Conservation (phyloP, 2,329 filamentous ascomycete species). For the Xylariaceae sp. region DNA sequence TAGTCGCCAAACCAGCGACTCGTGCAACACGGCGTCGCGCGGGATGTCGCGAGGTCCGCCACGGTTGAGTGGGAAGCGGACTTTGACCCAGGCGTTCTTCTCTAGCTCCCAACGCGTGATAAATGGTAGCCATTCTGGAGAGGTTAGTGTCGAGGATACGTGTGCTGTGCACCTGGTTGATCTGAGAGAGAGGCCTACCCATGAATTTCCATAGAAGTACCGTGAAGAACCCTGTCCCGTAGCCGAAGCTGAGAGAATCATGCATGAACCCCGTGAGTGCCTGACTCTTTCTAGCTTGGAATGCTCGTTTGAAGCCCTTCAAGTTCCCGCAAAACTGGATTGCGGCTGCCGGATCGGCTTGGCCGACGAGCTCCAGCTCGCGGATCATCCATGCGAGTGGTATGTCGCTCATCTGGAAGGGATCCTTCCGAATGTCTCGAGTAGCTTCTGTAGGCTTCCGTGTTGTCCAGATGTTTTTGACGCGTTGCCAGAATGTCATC, state of each 20-base stretch:
- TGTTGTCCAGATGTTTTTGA: constrained; percentile 36
- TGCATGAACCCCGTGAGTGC: constrained; percentile 34
- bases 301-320: constrained; percentile 31
- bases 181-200: constrained; percentile 31
- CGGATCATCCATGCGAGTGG: constrained; percentile 51
- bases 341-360: constrained; percentile 26
- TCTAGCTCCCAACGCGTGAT: constrained; percentile 40
- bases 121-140: constrained; percentile 35
- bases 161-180: not conserved
- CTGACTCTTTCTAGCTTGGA: constrained; percentile 28
- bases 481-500: constrained; percentile 31
- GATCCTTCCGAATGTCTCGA: constrained; percentile 30
- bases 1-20: constrained; percentile 35
- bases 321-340: constrained; percentile 35
- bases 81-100: constrained; percentile 29
- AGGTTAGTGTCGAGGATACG: not conserved
- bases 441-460: constrained; percentile 31
- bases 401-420: constrained; percentile 45
- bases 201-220: constrained; percentile 42
- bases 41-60: constrained; percentile 38
- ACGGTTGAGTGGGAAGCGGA: constrained; percentile 36
- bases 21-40: constrained; percentile 35
- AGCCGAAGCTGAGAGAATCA: constrained; percentile 36
- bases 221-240: constrained; percentile 35
- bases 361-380: constrained; percentile 40